These are phyloP conservation scores for Pseudohalonectria lignicola DNA, from an alignment of 2,329 filamentous ascomycete genomes.

Conservation along the genomic window DNA sequence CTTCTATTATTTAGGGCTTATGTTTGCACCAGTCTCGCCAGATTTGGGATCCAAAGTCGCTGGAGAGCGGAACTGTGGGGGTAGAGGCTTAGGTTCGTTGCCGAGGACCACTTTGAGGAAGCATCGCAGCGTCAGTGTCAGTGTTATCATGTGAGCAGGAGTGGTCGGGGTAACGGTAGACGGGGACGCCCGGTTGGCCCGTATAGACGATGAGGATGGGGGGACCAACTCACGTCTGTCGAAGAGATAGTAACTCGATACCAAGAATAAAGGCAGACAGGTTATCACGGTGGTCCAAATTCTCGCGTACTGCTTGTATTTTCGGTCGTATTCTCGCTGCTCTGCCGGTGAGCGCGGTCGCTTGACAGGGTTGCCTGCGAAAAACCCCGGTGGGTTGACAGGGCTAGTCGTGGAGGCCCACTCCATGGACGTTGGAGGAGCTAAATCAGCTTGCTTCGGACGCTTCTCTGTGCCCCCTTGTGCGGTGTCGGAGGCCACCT, in stretches of 20 bases:
- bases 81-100: background rate
- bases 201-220: background rate
- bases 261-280: background rate
- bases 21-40: no score
- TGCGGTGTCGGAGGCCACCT: no score
- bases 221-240: constrained; percentile 1
- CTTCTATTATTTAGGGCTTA: no score
- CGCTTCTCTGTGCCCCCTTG: background rate
- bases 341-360: background rate
- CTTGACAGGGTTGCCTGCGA: background rate
- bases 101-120: background rate
- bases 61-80: no score
- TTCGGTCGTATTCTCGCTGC: background rate
- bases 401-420: background rate
- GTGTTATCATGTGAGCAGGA: background rate
- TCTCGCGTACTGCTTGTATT: constrained; percentile 1
- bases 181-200: background rate
- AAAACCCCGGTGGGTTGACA: background rate
- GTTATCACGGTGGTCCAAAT: background rate
- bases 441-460: background rate
- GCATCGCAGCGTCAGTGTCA: background rate
- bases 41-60: no score
- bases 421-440: background rate
- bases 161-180: background rate
- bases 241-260: constrained; percentile 1